Evolutionary conservation across 2,329 filamentous ascomycete species (phyloP).

Genomic region (Emydomyces testavorans): DNA sequence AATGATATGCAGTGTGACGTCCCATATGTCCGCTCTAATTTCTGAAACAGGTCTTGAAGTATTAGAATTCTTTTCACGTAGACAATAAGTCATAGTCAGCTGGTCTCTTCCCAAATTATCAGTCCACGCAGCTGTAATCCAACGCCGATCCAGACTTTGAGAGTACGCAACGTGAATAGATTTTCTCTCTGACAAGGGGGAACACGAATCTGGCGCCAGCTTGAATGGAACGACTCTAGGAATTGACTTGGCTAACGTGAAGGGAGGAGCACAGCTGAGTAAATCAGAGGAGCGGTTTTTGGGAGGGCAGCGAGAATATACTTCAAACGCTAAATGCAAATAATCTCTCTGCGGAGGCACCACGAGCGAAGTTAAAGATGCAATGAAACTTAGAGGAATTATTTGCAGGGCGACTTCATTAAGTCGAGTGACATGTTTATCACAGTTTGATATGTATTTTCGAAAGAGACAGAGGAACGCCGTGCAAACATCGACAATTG

Average conservation of each 20-base stretch:
- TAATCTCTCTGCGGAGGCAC: constrained; percentile 41
- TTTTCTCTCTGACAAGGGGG: constrained; percentile 46
- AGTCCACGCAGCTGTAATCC: constrained; percentile 50
- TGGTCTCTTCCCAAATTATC: constrained; percentile 47
- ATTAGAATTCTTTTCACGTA: constrained; percentile 32
- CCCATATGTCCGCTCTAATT: constrained; percentile 47
- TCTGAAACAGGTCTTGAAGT: constrained; percentile 34
- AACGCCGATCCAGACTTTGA: constrained; percentile 43
- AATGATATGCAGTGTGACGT: constrained; percentile 45
- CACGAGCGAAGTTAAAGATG: constrained; percentile 41
- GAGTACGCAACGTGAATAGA: constrained; percentile 50
- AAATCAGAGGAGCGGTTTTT: constrained; percentile 26
- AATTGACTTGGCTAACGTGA: constrained; percentile 43
- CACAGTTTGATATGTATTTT: constrained; percentile 37
- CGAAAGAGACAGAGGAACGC: constrained; percentile 48
- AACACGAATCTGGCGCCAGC: constrained; percentile 41
- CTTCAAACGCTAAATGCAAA: constrained; percentile 43
- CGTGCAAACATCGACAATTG: constrained; percentile 43
- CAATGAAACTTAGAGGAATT: constrained; percentile 45
- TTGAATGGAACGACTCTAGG: constrained; percentile 46
- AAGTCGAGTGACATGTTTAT: constrained; percentile 24
- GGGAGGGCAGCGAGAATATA: constrained; percentile 48
- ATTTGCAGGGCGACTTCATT: constrained; percentile 48
- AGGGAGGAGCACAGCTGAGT: constrained; percentile 41
- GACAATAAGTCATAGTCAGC: constrained; percentile 43